Conservation (phyloP, 2,329 filamentous ascomycete genomes). For the Ceratocystis cacaofunesta region DNA sequence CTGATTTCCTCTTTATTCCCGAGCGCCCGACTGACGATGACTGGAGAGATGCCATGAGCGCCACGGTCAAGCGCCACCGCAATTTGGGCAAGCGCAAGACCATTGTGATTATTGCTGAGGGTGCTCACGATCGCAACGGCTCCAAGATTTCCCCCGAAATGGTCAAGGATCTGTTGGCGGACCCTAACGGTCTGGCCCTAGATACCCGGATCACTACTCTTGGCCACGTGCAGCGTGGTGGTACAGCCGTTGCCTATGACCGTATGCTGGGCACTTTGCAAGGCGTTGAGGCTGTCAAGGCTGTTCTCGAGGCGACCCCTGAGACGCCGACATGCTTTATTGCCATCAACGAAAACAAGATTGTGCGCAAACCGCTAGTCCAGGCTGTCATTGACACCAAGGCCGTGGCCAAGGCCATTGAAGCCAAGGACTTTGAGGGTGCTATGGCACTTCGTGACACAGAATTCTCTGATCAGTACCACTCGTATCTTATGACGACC, state of each 20-base stretch:
- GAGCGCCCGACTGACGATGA: constrained; percentile 78
- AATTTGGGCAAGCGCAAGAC: constrained; percentile 86
- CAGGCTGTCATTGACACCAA: constrained; percentile 79
- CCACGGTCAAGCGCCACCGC: constrained; percentile 65
- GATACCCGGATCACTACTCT: constrained; percentile 92
- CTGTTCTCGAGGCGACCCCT: constrained; percentile 76
- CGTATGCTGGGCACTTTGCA: constrained; percentile 85
- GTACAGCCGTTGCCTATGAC: constrained; percentile 83
- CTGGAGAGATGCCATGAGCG: constrained; percentile 81
- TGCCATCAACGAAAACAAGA: constrained; percentile 95
- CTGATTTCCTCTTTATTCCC: constrained; percentile 93
- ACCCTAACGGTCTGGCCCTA: constrained; percentile 54
- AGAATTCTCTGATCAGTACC: constrained; percentile 86
- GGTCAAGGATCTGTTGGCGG: constrained; percentile 79
- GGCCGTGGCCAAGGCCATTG: constrained; percentile 66
- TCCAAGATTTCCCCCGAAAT: constrained; percentile 67
- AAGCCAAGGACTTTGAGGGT: constrained; percentile 67
- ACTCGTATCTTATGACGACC: constrained; percentile 81
- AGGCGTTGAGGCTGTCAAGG: constrained; percentile 84
- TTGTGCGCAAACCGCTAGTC: constrained; percentile 76
- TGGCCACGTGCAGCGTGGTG: constrained; percentile 93
- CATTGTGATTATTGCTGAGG: constrained; percentile 94
- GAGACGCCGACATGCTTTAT: constrained; percentile 89
- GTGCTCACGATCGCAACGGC: constrained; percentile 70
- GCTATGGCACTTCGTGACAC: constrained; percentile 83